A percentile compares a stretch with the other conserved stretches of the same genome.
phyloP scores from a whole-genome alignment of 495 filamentous ascomycete genomes.

The Geoglossum glabrum region DNA sequence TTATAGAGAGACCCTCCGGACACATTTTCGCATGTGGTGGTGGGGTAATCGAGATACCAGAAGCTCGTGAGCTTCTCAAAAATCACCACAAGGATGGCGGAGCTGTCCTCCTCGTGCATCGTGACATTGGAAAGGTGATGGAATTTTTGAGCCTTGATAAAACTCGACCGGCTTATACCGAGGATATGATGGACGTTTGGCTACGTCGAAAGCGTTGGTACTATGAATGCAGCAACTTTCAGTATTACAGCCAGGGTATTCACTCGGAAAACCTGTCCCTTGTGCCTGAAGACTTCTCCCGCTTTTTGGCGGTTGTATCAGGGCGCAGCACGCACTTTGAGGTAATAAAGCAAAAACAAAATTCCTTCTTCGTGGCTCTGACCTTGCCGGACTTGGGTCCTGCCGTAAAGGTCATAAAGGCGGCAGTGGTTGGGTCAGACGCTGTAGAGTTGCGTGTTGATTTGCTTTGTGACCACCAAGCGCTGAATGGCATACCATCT shows the following conservation, averaged over 20 bases:
- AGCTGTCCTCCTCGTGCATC: constrained; percentile 72
- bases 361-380: constrained; percentile 83
- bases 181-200: constrained; percentile 87
- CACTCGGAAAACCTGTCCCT: constrained; percentile 27
- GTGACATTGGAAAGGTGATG: constrained; percentile 75
- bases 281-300: constrained; percentile 56
- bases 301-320: constrained; percentile 55
- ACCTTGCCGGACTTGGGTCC: constrained; percentile 55
- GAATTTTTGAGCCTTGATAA: constrained; percentile 79
- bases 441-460: constrained; percentile 92
- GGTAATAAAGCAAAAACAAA: constrained; percentile 44
- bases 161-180: constrained; percentile 78
- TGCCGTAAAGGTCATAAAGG: constrained; percentile 40
- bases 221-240: constrained; percentile 82
- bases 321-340: constrained; percentile 47
- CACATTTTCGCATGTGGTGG: constrained; percentile 88
- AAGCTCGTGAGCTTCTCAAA: constrained; percentile 54
- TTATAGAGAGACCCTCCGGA: constrained; percentile 52
- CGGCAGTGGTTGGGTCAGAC: constrained; percentile 67
- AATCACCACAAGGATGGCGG: constrained; percentile 63
- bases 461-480: constrained; percentile 55
- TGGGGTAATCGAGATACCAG: constrained; percentile 74
- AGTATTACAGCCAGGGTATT: constrained; percentile 54
- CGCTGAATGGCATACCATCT: constrained; percentile 34
- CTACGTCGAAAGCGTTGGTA: constrained; percentile 81